Percentiles rank a stretch among this genome's conserved stretches.
Conservation (phyloP, 495 filamentous ascomycete genomes). For the Penicillium coprophilum region DNA sequence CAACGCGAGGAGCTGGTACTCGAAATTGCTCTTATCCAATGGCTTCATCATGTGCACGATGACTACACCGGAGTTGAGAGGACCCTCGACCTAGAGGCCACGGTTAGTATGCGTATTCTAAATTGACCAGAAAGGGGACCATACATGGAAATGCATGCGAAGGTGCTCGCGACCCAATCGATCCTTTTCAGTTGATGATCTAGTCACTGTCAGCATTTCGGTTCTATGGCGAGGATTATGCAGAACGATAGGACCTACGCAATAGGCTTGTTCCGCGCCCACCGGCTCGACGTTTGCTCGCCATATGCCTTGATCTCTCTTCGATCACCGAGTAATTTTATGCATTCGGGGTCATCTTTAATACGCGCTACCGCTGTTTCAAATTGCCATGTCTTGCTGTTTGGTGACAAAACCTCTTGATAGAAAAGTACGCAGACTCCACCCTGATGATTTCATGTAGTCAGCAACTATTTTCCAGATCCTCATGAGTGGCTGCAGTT, state of each 20-base stretch:
- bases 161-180: constrained; percentile 75
- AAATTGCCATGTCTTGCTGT: constrained; percentile 84
- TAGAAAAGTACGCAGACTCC: constrained; percentile 77
- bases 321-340: constrained; percentile 70
- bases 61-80: constrained; percentile 70
- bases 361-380: constrained; percentile 83
- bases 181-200: constrained; percentile 68
- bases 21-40: constrained; percentile 61
- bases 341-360: constrained; percentile 66
- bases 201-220: constrained; percentile 26
- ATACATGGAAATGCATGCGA: constrained; percentile 83
- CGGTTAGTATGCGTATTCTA: constrained; percentile 9
- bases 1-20: constrained; percentile 77
- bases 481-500: not conserved
- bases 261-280: constrained; percentile 82
- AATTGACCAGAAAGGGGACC: not conserved
- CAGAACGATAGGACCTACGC: constrained; percentile 54
- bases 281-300: constrained; percentile 77
- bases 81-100: constrained; percentile 70
- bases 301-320: constrained; percentile 81
- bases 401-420: constrained; percentile 79
- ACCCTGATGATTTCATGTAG: constrained; percentile 49
- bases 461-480: constrained; percentile 1
- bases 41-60: constrained; percentile 72
- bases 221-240: not conserved